Evolutionary conservation across 192 early-diverging fungal species (phyloP).

Genomic region (Anaeromyces robustus): DNA sequence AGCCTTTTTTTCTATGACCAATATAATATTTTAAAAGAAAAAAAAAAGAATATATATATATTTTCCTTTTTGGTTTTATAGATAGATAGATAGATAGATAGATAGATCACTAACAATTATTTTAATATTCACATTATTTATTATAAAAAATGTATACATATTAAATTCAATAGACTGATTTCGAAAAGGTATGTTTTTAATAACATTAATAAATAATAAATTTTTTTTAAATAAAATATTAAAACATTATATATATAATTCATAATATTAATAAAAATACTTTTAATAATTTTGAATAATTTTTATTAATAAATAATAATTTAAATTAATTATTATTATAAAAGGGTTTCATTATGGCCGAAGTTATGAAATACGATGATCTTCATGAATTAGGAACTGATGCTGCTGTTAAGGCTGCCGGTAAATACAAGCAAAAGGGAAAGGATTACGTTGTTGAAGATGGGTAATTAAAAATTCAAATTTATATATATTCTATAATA

Average conservation of each 20-base stretch:
- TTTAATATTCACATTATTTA: too few species aligned
- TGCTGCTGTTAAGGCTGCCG: constrained; percentile 73
- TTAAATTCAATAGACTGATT: constrained; percentile 49
- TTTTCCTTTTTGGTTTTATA: too few species aligned
- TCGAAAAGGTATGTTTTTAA: constrained; percentile 25
- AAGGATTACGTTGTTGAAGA: constrained; percentile 84
- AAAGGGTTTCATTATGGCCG: constrained; percentile 78
- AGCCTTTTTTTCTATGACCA: too few species aligned
- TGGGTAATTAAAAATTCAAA: constrained; percentile 19
- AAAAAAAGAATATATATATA: too few species aligned
- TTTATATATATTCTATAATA: too few species aligned
- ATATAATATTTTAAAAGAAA: too few species aligned
- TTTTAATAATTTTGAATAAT: not conserved
- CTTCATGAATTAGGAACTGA: constrained; percentile 71
- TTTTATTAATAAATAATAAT: constrained; percentile 6
- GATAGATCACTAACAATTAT: too few species aligned
- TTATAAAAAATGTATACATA: too few species aligned
- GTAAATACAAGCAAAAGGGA: constrained; percentile 81
- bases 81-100: too few species aligned
- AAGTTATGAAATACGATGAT: constrained; percentile 80
- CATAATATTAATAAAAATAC: too few species aligned
- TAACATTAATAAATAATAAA: not conserved
- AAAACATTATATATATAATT: too few species aligned
- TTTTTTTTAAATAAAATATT: too few species aligned
- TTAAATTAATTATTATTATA: constrained; percentile 41